Evolutionary conservation across 495 filamentous ascomycete genomes (phyloP).

Genomic region (Podospora conica): DNA sequence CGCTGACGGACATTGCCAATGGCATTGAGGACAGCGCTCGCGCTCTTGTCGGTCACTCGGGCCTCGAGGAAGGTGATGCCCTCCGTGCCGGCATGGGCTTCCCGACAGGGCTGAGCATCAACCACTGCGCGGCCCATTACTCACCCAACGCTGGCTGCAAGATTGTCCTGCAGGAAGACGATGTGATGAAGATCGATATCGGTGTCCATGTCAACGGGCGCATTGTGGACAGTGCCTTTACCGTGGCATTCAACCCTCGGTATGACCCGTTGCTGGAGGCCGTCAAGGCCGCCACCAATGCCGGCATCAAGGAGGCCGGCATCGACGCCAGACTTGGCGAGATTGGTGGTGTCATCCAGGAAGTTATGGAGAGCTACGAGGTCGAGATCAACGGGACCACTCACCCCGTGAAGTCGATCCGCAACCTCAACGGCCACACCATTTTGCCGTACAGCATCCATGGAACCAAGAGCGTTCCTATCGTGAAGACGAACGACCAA

Average conservation of each 20-base stretch:
- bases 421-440: constrained; percentile 84
- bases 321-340: constrained; percentile 75
- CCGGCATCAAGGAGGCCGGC: constrained; percentile 76
- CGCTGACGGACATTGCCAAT: constrained; percentile 73
- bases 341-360: constrained; percentile 72
- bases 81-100: constrained; percentile 81
- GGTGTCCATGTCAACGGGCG: constrained; percentile 85
- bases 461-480: constrained; percentile 81
- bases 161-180: constrained; percentile 67
- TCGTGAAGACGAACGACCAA: constrained; percentile 71
- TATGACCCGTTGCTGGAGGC: constrained; percentile 80
- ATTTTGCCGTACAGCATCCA: constrained; percentile 85
- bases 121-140: constrained; percentile 85
- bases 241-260: constrained; percentile 75
- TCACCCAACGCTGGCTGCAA: constrained; percentile 90
- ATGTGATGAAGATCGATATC: constrained; percentile 93
- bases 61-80: constrained; percentile 72
- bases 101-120: constrained; percentile 78
- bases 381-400: constrained; percentile 70
- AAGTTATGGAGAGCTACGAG: constrained; percentile 87
- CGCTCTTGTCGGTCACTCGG: constrained; percentile 66
- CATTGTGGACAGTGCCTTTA: constrained; percentile 92
- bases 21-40: constrained; percentile 82
- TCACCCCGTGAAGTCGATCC: constrained; percentile 76
- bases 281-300: constrained; percentile 82